Evolutionary conservation across 2,329 filamentous ascomycete species (phyloP), one percentile per base, ranked within the genome.

Genomic region (Hymenoscyphus albidus): DNA sequence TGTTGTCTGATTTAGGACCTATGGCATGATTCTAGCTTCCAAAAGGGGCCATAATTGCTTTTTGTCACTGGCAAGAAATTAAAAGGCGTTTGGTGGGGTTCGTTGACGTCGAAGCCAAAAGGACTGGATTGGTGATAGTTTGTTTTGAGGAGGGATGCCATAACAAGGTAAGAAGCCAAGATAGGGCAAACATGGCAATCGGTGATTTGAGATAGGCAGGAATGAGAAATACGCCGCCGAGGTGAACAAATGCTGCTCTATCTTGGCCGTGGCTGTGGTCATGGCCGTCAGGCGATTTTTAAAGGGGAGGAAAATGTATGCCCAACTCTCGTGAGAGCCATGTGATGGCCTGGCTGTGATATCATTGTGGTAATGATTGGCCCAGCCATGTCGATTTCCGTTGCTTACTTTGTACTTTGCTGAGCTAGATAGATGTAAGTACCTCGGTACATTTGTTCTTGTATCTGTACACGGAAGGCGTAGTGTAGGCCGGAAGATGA

Each of bases 181-280:
- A 57, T 63, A 58, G 64, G 59, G 64, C 62, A 59, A 58, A 14
- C 59, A 51, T 59, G 64, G 31, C 62, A 62, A 64, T 64, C 64
- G 58, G 64, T 65, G 64, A 65, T 60, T 58, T 35, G 35, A 48
- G 58, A 58, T 27, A 59, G 55, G 55, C 48, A 51, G 48, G 48
- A 51, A 22, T 10, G 9, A 51, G 12, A 51, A 51, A 51, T 12
- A 51, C 5, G n/a, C 48, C 48, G n/a, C 48, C 18, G 48, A 51
- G n/a, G 48, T 51, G 48, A 35, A 51, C 48, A 51, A 18, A 51
- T 16, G 48, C 18, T 51, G 44, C n/a, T 48, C 7, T 9, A 9
- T 48, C 44, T 51, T 51, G n/a, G 9, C 18, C 48, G 48, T 51
- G 18, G 48, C 44, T 16, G 5, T 51, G 18, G 48, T 12, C 48